Evolutionary conservation across 305 asterid genomes (phyloP), one percentile per base, ranked within the genome.

Genomic region (Caryopteris hybrid): DNA sequence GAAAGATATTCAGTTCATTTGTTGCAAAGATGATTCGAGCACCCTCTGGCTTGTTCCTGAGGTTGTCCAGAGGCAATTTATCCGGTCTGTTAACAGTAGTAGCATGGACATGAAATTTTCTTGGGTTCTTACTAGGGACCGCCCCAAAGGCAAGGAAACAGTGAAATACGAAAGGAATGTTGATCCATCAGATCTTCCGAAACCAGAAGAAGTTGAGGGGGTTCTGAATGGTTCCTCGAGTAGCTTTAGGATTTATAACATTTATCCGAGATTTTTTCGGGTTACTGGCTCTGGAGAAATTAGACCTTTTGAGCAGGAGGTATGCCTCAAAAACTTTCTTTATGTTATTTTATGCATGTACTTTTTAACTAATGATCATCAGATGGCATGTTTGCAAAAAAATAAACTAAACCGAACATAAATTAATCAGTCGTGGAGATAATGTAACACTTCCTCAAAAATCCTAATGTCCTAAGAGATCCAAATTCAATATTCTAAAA

Each of bases 251-350:
- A 83, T 90, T 68, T 64, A 45, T 50, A 85, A 85, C 62, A 70
- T 88, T 48, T 91, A 88, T 66, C 95, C 98, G 3, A 87, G 96
- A 79, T 83, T 85, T 77, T 86, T 95, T 51, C 86, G 99, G 31
- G 94, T 95, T 33, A 95, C 99, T 20, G 98, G 99, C 66, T 91
- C 97, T 13, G 98, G 98, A 66, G 99, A 95, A 72, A 88, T 91
- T 48, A 79, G 99, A 69, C 82, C 91, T 70, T 81, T 95, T 46
- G 99, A 88, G 74, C 93, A 81, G 70, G 88, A 80, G 94, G 96
- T 89, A 79, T 39, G 84, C 29, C 73, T 63, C 53, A 27, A n/a
- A n/a, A 64, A 29, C 25, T 71, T 57, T 65, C 41, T 43, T 16
- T 29, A 12, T 52, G 5, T 61, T 12, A 46, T 27, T 13, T 10